Conservation (phyloP, 805 yeast species). For the Sporopachydermia lactativora region DNA sequence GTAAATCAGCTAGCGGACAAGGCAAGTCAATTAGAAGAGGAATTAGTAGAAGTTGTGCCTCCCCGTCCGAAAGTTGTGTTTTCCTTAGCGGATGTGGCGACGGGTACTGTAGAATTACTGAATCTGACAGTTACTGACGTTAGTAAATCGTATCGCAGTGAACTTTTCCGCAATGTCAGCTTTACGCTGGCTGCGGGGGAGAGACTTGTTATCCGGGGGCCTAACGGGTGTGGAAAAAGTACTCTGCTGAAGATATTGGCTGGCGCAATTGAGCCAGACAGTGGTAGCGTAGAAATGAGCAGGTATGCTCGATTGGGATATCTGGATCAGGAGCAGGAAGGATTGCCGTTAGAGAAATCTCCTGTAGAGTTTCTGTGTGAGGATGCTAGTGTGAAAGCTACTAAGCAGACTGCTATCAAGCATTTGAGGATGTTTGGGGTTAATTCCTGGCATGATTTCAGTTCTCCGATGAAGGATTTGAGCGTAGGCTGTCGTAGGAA, state of each 20-base stretch:
- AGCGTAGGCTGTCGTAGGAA: conserved; percentile 13
- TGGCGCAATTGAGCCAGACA: conserved; percentile 29
- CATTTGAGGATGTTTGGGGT: conserved; percentile 10
- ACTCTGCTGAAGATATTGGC: conserved; percentile 82
- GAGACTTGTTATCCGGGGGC: conserved; percentile 47
- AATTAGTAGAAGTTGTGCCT: conserved; percentile 10
- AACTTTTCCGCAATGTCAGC: conserved; percentile 8
- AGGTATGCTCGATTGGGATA: conserved; percentile 11
- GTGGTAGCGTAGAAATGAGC: conserved; percentile 9
- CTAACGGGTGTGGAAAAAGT: conserved; percentile 94
- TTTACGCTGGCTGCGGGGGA: conserved; percentile 9
- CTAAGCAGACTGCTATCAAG: conserved; percentile 10
- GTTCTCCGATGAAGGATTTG: conserved; percentile 8
- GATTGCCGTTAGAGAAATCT: conserved; percentile 10
- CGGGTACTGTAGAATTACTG: conserved; percentile 7
- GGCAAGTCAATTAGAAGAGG: conserved; percentile 9
- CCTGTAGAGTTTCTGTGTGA: conserved; percentile 8
- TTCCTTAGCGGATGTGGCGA: conserved; percentile 9
- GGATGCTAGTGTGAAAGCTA: conserved; percentile 7
- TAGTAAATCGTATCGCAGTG: conserved; percentile 9
- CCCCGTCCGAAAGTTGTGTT: conserved; percentile 8
- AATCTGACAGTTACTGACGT: conserved; percentile 7
- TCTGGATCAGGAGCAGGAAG: conserved; percentile 12
- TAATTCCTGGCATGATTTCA: conserved; percentile 11
- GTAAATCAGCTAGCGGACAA: conserved; percentile 10